Evolutionary conservation across 2,329 filamentous ascomycete genomes (phyloP), one percentile per base, ranked within the genome.

Genomic region (Leptographium lundbergii): DNA sequence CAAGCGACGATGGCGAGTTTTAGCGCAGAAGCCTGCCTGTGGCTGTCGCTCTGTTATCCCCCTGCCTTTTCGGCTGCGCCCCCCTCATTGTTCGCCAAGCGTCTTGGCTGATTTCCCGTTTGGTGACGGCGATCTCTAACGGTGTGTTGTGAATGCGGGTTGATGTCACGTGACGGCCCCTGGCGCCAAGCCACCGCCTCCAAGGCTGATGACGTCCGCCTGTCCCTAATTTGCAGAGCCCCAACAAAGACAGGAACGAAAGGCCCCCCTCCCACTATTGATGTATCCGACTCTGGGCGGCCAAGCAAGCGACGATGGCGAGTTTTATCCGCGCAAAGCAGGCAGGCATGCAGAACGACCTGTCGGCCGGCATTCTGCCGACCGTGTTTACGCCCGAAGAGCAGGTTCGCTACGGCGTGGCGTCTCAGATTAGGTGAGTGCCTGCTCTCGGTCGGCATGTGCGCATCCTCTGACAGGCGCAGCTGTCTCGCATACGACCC

Each of bases 311-410:
- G 6, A 58, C 19, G n/a, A 96, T 96, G 91, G 85, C 91, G 59
- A 84, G 88, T 67, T 92, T 97, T 70, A 76, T 99, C 63, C 81
- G 94, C 70, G 88, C 89, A 66, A 96, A 95, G 79, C 94, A 97
- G 79, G 84, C 90, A 60, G 94, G 94, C 68, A 87, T 99, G 66
- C 87, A 91, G 70, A 89, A 87, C 73, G 94, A 97, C 74, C 81
- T 99, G 65, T 96, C 91, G 57, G 85, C 85, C 22, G 88, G 86
- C 65, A 84, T 97, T 63, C 78, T 83, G 22, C 81, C 89, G 45
- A 88, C 89, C 62, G 75, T 89, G 17, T 96, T 97, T 70, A 77
- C 82, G 61, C 82, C 92, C 27, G 91, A 96, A 69, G 89, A 96
- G 72, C 88, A 90, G 66, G 81, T 82, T 57, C 84, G 89, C 63